phyloP scores from a whole-genome alignment of 208 protist species.

The Acanthamoeba divionensis region DNA sequence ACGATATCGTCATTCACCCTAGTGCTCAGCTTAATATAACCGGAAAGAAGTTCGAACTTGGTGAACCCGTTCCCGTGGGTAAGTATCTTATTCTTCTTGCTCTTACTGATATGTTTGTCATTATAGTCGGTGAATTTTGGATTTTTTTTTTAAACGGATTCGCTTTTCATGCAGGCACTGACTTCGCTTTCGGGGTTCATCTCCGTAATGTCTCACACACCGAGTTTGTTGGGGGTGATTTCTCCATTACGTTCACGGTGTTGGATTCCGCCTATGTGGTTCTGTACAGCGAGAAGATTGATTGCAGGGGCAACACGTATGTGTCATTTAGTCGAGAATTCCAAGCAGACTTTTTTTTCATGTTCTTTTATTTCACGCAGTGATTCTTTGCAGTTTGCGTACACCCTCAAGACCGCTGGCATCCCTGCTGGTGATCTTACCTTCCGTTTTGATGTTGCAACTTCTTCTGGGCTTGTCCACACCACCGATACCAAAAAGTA shows the following conservation, averaged over 20 bases:
- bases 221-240: neutral
- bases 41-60: neutral
- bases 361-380: neutral
- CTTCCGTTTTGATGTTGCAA: slow-evolving; percentile 30
- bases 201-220: neutral
- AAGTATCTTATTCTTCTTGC: neutral
- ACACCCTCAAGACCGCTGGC: neutral
- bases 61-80: slow-evolving; percentile 27
- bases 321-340: neutral
- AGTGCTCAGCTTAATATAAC: neutral
- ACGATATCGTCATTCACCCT: neutral
- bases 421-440: neutral
- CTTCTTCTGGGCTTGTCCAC: slow-evolving; percentile 6
- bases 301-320: neutral
- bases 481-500: slow-evolving; percentile 16
- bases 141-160: neutral
- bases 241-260: slow-evolving; percentile 21
- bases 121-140: neutral
- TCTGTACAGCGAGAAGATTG: neutral
- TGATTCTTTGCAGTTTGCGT: neutral
- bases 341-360: neutral
- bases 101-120: too few relatives aligned
- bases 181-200: neutral
- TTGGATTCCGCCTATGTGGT: slow-evolving; percentile 7
- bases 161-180: neutral